A percentile compares a stretch with the other conserved stretches of the same genome.
These are phyloP conservation scores for Tulasnella calospora DNA, from an alignment of 768 basidiomycete genomes.

Conservation along the genomic window DNA sequence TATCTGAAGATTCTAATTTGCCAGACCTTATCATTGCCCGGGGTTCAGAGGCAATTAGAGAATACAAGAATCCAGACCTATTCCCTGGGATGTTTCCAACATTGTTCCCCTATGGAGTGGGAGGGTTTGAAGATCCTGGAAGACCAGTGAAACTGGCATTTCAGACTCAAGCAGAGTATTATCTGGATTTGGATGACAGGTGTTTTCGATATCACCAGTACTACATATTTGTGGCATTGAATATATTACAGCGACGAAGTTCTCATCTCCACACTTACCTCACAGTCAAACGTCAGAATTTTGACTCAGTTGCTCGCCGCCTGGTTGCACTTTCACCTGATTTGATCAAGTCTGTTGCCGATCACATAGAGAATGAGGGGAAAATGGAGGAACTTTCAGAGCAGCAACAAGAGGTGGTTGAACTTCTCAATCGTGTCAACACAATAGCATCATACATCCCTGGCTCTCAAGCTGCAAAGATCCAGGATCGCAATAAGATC, in stretches of 20 bases:
- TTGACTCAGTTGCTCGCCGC: slow-evolving; percentile 19
- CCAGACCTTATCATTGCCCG: slow-evolving; percentile 34
- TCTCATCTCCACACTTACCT: slow-evolving; percentile 34
- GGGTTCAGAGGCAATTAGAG: slow-evolving; percentile 31
- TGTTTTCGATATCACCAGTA: slow-evolving; percentile 32
- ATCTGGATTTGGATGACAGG: slow-evolving; percentile 30
- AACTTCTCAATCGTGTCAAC: slow-evolving; percentile 35
- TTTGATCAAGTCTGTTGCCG: slow-evolving; percentile 2
- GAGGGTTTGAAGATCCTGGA: slow-evolving; percentile 34
- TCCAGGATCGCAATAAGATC: slow-evolving; percentile 32
- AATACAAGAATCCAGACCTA: slow-evolving; percentile 37
- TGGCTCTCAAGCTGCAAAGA: slow-evolving; percentile 35
- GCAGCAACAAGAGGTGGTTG: slow-evolving; percentile 31
- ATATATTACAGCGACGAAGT: slow-evolving; percentile 33
- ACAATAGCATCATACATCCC: slow-evolving; percentile 35
- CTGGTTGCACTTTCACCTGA: slow-evolving; percentile 15
- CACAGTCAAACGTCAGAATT: slow-evolving; percentile 27
- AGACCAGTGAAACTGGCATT: slow-evolving; percentile 28
- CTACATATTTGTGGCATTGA: slow-evolving; percentile 35
- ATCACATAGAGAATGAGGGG: slow-evolving; percentile 21
- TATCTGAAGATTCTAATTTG: background rate
- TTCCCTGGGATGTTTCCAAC: slow-evolving; percentile 37
- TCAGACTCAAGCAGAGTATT: slow-evolving; percentile 33
- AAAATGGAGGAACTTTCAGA: background rate
- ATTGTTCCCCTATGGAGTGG: slow-evolving; percentile 36